Evolutionary conservation across 768 basidiomycete species (phyloP).

Genomic region (Obba rivulosa): DNA sequence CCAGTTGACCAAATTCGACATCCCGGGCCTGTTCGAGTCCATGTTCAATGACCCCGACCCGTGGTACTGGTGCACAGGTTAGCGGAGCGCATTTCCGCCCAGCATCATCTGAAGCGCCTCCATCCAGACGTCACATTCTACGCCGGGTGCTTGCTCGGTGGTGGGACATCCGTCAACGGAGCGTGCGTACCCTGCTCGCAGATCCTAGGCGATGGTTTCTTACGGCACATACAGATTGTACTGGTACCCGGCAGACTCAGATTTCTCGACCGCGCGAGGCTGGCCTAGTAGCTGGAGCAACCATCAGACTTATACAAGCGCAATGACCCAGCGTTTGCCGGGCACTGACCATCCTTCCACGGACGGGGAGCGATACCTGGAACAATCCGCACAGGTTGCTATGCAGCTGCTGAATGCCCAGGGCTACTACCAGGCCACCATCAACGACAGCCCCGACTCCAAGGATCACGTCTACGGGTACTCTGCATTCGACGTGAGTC

Average conservation of each 20-base stretch:
- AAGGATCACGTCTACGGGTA: slow-evolving; percentile 63
- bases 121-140: slow-evolving; percentile 52
- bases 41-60: slow-evolving; percentile 54
- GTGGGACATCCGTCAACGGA: slow-evolving; percentile 60
- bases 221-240: slow-evolving; percentile 32
- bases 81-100: background rate
- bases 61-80: slow-evolving; percentile 65
- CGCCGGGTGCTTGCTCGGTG: slow-evolving; percentile 60
- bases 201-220: too few species aligned
- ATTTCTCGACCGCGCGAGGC: slow-evolving; percentile 45
- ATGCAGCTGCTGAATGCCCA: slow-evolving; percentile 38
- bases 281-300: slow-evolving; percentile 54
- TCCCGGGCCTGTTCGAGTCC: slow-evolving; percentile 60
- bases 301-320: slow-evolving; percentile 44
- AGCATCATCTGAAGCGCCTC: background rate
- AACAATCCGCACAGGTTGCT: slow-evolving; percentile 42
- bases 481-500: slow-evolving; percentile 27
- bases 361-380: slow-evolving; percentile 53
- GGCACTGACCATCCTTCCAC: slow-evolving; percentile 54
- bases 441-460: slow-evolving; percentile 49
- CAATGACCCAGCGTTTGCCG: slow-evolving; percentile 46
- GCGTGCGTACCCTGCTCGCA: slow-evolving; percentile 34
- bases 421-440: slow-evolving; percentile 48
- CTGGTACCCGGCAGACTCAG: slow-evolving; percentile 47
- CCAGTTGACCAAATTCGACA: slow-evolving; percentile 61